phyloP scores from a whole-genome alignment of 495 filamentous ascomycete genomes.

The Penicillium longicatenatum region DNA sequence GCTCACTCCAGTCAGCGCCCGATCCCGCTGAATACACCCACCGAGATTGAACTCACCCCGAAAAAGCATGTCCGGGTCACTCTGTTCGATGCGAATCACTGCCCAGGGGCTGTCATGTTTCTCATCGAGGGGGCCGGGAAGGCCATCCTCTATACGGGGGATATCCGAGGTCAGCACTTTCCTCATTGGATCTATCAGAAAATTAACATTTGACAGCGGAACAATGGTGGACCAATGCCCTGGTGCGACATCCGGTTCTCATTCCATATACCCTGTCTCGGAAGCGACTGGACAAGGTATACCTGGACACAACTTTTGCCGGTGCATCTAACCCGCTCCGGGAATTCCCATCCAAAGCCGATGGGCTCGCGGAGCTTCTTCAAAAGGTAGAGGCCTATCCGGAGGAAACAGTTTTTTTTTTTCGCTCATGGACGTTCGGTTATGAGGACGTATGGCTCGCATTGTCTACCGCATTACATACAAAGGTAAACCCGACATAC shows the following conservation, averaged over 20 bases:
- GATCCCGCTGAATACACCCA: constrained; percentile 82
- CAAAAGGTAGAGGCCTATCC: constrained; percentile 70
- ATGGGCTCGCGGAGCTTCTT: constrained; percentile 75
- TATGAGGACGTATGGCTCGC: constrained; percentile 92
- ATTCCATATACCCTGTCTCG: constrained; percentile 71
- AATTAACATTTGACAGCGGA: constrained; percentile 49
- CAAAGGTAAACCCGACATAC: constrained; percentile 49
- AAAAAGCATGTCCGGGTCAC: constrained; percentile 73
- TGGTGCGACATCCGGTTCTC: constrained; percentile 70
- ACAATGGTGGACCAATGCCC: constrained; percentile 64
- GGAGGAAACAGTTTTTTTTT: constrained; percentile 75
- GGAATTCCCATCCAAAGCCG: constrained; percentile 60
- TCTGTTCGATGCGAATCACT: constrained; percentile 91
- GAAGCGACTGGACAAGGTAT: constrained; percentile 73
- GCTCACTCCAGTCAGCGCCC: constrained; percentile 56
- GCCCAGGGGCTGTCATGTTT: constrained; percentile 91
- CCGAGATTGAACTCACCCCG: constrained; percentile 70
- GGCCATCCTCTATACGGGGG: constrained; percentile 88
- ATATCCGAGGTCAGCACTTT: constrained; percentile 67
- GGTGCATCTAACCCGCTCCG: constrained; percentile 45
- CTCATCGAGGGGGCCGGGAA: constrained; percentile 78
- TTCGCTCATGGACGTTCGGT: constrained; percentile 92
- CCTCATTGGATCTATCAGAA: background rate
- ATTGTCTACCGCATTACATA: constrained; percentile 66
- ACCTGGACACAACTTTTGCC: constrained; percentile 84